Conservation (phyloP, 257 asterid genomes). For the Capsicum rhomboideum region DNA sequence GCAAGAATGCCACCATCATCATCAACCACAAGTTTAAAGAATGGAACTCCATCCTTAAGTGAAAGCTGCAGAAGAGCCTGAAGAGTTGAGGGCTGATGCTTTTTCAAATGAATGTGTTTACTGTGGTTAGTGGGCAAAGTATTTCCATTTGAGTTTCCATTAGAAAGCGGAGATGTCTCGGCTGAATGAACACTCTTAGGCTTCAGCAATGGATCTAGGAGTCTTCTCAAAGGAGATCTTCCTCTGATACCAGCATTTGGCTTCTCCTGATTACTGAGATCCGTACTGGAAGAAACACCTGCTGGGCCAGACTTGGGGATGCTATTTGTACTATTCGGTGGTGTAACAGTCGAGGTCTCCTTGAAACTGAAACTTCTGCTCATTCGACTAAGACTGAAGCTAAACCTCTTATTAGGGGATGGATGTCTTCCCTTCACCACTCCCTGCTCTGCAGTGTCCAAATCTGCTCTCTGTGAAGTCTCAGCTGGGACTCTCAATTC, state of each 20-base stretch:
- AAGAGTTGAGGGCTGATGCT: slow-evolving; percentile 22
- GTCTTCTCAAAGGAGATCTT: slow-evolving; percentile 79
- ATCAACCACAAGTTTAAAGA: slow-evolving; percentile 68
- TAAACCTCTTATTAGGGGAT: slow-evolving; percentile 67
- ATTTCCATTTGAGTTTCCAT: not conserved
- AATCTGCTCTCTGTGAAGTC: slow-evolving; percentile 24
- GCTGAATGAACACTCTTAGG: slow-evolving; percentile 38
- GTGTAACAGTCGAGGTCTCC: slow-evolving; percentile 53
- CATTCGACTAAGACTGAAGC: slow-evolving; percentile 63
- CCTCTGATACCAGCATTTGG: slow-evolving; percentile 37
- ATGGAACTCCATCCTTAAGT: slow-evolving; percentile 62
- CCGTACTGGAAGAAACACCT: slow-evolving; percentile 22
- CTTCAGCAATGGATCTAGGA: slow-evolving; percentile 69
- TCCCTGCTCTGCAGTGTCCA: slow-evolving; percentile 24
- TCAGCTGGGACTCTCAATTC: slow-evolving; percentile 22
- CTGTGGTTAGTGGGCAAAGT: slow-evolving; percentile 14
- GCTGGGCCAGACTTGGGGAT: slow-evolving; percentile 48
- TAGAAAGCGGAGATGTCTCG: slow-evolving; percentile 14
- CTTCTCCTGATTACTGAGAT: slow-evolving; percentile 30
- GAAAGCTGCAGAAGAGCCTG: slow-evolving; percentile 79
- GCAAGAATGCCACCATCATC: slow-evolving; percentile 66
- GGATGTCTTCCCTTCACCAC: slow-evolving; percentile 48
- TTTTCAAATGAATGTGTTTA: slow-evolving; percentile 32
- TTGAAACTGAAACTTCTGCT: slow-evolving; percentile 83
- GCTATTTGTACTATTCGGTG: slow-evolving; percentile 26